A percentile compares a stretch with the other conserved stretches of the same genome.
These are phyloP conservation scores for Biscogniauxia mediterranea DNA, from an alignment of 2,329 filamentous ascomycete genomes.

Conservation along the genomic window DNA sequence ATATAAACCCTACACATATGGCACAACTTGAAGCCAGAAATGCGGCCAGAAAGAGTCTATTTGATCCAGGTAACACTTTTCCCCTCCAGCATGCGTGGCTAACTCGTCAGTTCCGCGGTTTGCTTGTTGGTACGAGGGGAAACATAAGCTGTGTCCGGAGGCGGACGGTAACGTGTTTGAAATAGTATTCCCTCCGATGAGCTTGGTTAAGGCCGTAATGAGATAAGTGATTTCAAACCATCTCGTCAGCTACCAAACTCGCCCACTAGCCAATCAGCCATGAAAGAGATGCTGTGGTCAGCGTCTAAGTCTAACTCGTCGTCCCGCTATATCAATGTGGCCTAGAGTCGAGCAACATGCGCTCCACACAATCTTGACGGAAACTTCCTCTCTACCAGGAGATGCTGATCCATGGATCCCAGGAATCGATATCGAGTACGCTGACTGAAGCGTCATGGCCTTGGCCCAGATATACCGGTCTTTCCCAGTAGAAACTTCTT, in stretches of 20 bases:
- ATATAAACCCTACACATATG: neutral
- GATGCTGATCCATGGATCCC: neutral
- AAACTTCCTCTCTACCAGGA: neutral
- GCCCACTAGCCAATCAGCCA: neutral
- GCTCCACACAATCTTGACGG: neutral
- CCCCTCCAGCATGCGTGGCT: neutral
- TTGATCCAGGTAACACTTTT: neutral
- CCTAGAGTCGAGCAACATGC: neutral
- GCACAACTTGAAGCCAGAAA: neutral
- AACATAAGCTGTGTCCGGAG: neutral
- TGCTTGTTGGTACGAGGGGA: neutral
- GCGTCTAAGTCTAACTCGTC: neutral
- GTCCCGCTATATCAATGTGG: neutral
- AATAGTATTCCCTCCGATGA: neutral
- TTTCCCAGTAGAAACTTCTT: no score
- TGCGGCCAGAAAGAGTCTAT: neutral
- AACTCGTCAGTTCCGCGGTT: neutral
- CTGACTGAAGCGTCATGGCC: no score
- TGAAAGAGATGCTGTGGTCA: neutral
- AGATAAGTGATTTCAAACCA: neutral
- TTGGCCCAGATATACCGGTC: no score
- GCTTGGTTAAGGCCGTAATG: neutral
- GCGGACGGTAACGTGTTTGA: neutral
- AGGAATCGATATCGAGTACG: neutral
- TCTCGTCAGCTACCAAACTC: neutral